A percentile compares a stretch with the other conserved stretches of the same genome.
phyloP scores from a whole-genome alignment of 1,284 basidiomycete species.

The Cryptococcus hybrid region DNA sequence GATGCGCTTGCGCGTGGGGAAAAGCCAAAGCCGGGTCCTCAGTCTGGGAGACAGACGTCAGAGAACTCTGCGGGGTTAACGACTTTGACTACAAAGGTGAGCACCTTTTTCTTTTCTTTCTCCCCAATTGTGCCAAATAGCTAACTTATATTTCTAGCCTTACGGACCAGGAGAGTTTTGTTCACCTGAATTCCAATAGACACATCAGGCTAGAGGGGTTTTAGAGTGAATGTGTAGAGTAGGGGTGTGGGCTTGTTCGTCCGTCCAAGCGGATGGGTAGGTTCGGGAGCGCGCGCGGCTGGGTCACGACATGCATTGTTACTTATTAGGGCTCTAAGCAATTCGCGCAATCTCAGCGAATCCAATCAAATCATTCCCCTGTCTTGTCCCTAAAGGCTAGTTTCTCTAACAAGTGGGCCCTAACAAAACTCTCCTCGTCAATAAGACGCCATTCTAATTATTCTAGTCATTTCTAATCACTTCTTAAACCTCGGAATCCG shows the following conservation, averaged over 20 bases:
- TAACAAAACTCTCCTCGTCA: too few species aligned
- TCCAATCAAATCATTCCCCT: conserved; percentile 77
- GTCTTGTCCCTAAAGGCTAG: too few species aligned
- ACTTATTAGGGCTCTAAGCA: conserved; percentile 59
- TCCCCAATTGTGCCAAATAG: conserved; percentile 3
- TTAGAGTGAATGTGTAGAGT: too few species aligned
- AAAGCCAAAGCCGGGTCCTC: conserved; percentile 89
- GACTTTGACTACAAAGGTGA: conserved; percentile 74
- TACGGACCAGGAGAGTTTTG: conserved; percentile 93
- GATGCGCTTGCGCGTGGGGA: conserved; percentile 81
- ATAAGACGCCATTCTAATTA: too few species aligned
- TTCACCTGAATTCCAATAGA: conserved; percentile 78
- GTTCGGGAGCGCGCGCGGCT: too few species aligned
- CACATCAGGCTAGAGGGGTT: not conserved
- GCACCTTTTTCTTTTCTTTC: conserved; percentile 23
- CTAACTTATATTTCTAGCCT: conserved; percentile 58
- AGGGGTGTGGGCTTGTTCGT: too few species aligned
- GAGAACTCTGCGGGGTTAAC: conserved; percentile 91
- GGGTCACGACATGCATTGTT: too few species aligned
- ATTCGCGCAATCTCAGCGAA: conserved; percentile 76
- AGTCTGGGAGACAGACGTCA: conserved; percentile 77
- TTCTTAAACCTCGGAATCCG: too few species aligned
- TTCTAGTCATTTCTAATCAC: too few species aligned
- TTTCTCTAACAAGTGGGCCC: too few species aligned
- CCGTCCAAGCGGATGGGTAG: too few species aligned